Evolutionary conservation across 2,329 filamentous ascomycete genomes (phyloP), one percentile per base, ranked within the genome.

Genomic region (Ophiocordyceps camponoti-floridani): DNA sequence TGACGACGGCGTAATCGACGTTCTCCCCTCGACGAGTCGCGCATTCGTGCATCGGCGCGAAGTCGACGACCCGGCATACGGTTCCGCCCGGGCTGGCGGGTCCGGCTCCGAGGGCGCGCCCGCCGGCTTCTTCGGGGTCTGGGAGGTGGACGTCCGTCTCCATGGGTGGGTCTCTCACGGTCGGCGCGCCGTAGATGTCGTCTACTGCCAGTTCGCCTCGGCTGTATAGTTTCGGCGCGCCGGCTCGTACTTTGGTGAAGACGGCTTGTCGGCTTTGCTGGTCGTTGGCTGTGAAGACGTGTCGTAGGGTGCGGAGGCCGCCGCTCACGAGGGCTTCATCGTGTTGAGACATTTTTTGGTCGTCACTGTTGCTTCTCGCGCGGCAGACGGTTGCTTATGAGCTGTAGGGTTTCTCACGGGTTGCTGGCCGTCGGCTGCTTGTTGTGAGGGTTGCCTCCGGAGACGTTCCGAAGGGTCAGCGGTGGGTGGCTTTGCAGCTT

Each of bases 1-100:
- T 51, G 3, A 76, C 63, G 44, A 75, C 62, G 3, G 70, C 72
- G 48, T 69, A 75, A 51, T 76, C 72, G 3, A 76, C 56, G 37
- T 63, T 69, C 50, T 69, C 62, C 0, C 71, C 74, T 12, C 72
- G 64, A 49, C 76, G 73, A 62, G 73, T 69, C 16, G 44, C 54
- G 52, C 46, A 52, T 43, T 45, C 61, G 5, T 66, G 53, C 0
- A 61, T 60, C 1, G 67, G 60, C 0, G 60, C 65, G 37, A 72
- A 66, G 53, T 73, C 69, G 31, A 72, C 66, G 45, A 68, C 59
- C 7, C 68, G 62, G 30, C 63, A 60, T 1, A 71, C 63, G 1
- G 62, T 65, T 28, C 68, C 68, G 43, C 50, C 51, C 4, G 51
- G 50, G 37, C 67, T 50, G 19, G 35, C 54, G 46, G 42, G 16